phyloP scores from a whole-genome alignment of 2,329 filamentous ascomycete genomes.

The Nigrospora sphaerica region DNA sequence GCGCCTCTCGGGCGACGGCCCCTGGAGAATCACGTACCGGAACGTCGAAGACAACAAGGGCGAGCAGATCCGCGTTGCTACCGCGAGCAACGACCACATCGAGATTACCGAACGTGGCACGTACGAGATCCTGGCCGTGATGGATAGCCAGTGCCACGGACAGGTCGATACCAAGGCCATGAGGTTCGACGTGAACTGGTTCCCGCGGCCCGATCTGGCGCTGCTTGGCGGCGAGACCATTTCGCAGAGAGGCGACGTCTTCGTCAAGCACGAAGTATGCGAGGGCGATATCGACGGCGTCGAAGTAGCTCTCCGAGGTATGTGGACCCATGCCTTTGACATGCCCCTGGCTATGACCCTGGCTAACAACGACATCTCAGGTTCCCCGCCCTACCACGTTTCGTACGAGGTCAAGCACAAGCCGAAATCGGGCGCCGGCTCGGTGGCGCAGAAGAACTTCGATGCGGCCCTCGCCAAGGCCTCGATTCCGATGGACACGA shows the following conservation, averaged over 20 bases:
- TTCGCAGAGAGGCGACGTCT: slow-evolving; percentile 40
- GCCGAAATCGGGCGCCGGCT: slow-evolving; percentile 56
- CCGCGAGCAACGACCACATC: slow-evolving; percentile 59
- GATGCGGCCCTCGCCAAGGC: slow-evolving; percentile 71
- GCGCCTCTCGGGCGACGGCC: slow-evolving; percentile 75
- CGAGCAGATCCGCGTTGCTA: slow-evolving; percentile 16
- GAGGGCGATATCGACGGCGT: slow-evolving; percentile 90
- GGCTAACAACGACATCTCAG: slow-evolving; percentile 28
- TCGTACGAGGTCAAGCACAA: slow-evolving; percentile 75
- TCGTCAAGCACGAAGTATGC: slow-evolving; percentile 76
- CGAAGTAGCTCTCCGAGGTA: slow-evolving; percentile 72
- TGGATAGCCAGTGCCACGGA: slow-evolving; percentile 76
- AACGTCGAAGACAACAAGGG: slow-evolving; percentile 51
- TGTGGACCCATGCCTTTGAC: slow-evolving; percentile 18
- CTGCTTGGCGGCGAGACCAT: slow-evolving; percentile 60
- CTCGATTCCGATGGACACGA: slow-evolving; percentile 79
- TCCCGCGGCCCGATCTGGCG: slow-evolving; percentile 67
- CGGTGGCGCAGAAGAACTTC: slow-evolving; percentile 62
- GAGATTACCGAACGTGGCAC: slow-evolving; percentile 59
- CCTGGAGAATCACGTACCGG: slow-evolving; percentile 74
- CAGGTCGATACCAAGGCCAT: slow-evolving; percentile 67
- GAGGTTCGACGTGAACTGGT: slow-evolving; percentile 77
- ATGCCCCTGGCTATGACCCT: neutral
- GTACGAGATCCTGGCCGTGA: slow-evolving; percentile 74
- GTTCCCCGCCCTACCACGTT: slow-evolving; percentile 73